A percentile compares a stretch with the other conserved stretches of the same genome.
Conservation (phyloP, 225 moss, liverwort and hornwort genomes). For the Polytrichum formosum region DNA sequence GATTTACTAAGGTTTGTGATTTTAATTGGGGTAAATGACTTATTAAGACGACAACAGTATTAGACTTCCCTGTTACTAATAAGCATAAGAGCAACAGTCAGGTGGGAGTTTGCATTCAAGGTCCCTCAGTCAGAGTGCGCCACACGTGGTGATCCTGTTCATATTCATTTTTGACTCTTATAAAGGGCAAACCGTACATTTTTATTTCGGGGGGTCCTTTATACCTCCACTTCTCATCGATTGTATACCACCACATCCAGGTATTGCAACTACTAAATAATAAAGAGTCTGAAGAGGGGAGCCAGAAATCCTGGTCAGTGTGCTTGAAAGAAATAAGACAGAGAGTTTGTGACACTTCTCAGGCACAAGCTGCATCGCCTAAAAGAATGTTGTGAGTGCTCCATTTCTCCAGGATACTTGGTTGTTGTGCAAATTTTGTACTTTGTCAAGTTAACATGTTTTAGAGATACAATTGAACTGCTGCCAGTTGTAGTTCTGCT, state of each 20-base stretch:
- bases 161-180: too few species aligned
- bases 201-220: not conserved
- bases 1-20: too few species aligned
- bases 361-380: constrained; percentile 28
- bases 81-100: too few species aligned
- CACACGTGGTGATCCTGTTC: too few species aligned
- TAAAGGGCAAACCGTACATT: not conserved
- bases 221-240: not conserved
- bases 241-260: constrained; percentile 31
- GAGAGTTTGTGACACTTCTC: constrained; percentile 50
- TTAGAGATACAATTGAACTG: too few species aligned
- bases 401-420: not conserved
- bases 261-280: constrained; percentile 68
- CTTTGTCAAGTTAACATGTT: too few species aligned
- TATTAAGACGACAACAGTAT: too few species aligned
- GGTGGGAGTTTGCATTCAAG: too few species aligned
- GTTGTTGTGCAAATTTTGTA: not conserved
- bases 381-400: constrained; percentile 72
- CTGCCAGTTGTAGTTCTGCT: too few species aligned
- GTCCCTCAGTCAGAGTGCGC: too few species aligned
- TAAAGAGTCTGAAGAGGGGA: constrained; percentile 25
- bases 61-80: too few species aligned
- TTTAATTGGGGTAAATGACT: too few species aligned
- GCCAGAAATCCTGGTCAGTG: constrained; percentile 36
- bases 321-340: constrained; percentile 65